Percentiles rank a stretch among this genome's conserved stretches.
Conservation (phyloP, 257 asterid species). For the Primulina huaijiensis region DNA sequence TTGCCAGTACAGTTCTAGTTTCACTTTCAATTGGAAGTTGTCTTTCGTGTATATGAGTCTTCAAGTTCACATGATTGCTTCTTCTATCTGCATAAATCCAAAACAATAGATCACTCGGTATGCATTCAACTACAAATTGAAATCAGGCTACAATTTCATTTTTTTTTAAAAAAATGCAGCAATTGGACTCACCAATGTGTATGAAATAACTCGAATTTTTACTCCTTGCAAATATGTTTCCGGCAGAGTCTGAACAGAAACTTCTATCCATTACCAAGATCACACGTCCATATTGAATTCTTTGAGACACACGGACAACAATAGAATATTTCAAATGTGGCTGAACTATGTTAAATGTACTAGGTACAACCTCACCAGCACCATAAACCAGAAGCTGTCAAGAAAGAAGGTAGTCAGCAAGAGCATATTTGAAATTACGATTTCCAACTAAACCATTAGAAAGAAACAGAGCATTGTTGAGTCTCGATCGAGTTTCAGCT, state of each 20-base stretch:
- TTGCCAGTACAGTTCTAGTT: constrained; percentile 71
- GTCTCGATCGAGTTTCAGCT: constrained; percentile 24
- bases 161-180: background rate
- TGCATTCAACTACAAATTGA: background rate
- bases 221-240: constrained; percentile 66
- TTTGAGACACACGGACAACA: constrained; percentile 49
- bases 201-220: constrained; percentile 62
- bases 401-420: background rate
- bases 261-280: constrained; percentile 64
- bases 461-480: background rate
- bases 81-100: constrained; percentile 61
- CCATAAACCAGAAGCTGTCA: constrained; percentile 90
- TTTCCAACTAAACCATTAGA: background rate
- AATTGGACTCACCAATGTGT: constrained; percentile 62
- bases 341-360: constrained; percentile 47
- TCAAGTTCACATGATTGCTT: constrained; percentile 54
- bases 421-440: constrained; percentile 11
- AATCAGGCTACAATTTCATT: background rate
- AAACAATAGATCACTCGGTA: constrained; percentile 14
- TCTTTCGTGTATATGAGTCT: constrained; percentile 81
- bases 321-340: constrained; percentile 60
- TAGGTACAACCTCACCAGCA: constrained; percentile 65
- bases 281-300: constrained; percentile 60
- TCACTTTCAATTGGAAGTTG: constrained; percentile 56
- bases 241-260: constrained; percentile 81